Evolutionary conservation across 106 monocot genomes (phyloP), one percentile per base, ranked within the genome.

Genomic region (Dendrobium nobile): DNA sequence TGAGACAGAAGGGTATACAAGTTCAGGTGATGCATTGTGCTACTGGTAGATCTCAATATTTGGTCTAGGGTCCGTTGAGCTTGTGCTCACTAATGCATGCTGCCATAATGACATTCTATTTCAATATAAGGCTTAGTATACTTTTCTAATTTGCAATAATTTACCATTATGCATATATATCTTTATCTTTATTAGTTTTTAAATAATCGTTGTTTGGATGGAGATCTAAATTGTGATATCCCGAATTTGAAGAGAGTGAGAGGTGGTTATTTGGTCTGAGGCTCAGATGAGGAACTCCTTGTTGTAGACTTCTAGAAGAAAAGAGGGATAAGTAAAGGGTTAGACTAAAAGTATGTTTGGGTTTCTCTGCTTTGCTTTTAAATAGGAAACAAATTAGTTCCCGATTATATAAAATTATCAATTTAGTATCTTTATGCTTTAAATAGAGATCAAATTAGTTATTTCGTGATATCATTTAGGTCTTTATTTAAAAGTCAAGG

Each of bases 1-100:
- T 85, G 87, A 96, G 87, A 80, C 75, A 80, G 54, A 92, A 89
- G 79, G 85, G 86, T 79, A 82, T 96, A 54, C 91, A 92, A 82
- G 88, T 92, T 17, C 93, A 96, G 96, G 96, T 96, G 85, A 80
- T 83, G 70, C 67, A 41, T 7, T 77, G 31, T 65, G 13, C 33
- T 51, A 11, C 74, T 22, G 4, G 47, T 27, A 15, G 5, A 0
- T 27, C 11, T 47, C 5, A 51, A 48, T 76, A 27, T 48, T 45
- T 7, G n/a, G 37, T 37, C 3, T 37, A 37, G 37, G 37, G 17
- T 20, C 43, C 19, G 22, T 42, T 72, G 33, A 8, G 20, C 40
- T 13, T 33, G 9, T 74, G 41, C 74, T 74, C 5, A 27, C 70
- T 70, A 44, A 74, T 42, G 43, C 43, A 44, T 74, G 1, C 4